Conservation (phyloP, 2,329 filamentous ascomycete species). For the Pyricularia pennisetigena region DNA sequence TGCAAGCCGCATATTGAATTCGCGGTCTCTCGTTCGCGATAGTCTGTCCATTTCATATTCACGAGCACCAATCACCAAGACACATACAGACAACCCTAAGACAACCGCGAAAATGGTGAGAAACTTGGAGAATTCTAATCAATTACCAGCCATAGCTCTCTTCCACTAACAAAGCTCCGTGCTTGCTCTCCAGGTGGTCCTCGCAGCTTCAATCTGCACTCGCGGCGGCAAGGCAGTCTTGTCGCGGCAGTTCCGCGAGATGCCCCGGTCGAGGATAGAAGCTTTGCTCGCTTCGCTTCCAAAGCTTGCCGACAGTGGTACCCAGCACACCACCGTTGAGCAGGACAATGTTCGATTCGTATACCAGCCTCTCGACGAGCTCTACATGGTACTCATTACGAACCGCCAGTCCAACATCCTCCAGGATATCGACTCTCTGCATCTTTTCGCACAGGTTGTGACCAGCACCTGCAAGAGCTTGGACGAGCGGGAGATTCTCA, state of each 20-base stretch:
- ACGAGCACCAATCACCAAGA: not conserved
- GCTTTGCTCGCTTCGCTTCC: conserved; percentile 94
- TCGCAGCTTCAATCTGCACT: conserved; percentile 98
- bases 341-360: conserved; percentile 99
- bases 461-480: conserved; percentile 92
- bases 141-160: not conserved
- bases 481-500: conserved; percentile 89
- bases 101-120: conserved; percentile 2
- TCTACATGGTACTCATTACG: conserved; percentile 99
- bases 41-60: conserved; percentile 4
- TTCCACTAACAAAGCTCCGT: not conserved
- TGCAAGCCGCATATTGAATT: not conserved
- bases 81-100: not conserved
- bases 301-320: conserved; percentile 91
- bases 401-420: conserved; percentile 99
- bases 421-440: conserved; percentile 96
- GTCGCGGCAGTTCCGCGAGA: conserved; percentile 95
- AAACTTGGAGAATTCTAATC: not conserved
- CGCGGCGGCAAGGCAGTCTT: conserved; percentile 96
- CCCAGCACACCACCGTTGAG: conserved; percentile 96
- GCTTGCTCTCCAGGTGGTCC: conserved; percentile 62
- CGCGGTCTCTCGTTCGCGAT: conserved; percentile 3
- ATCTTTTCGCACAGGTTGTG: conserved; percentile 95
- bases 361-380: conserved; percentile 96
- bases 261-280: conserved; percentile 93